Conservation (phyloP, 176 grass and related monocot genomes). For the Rhynchospora pubera region DNA sequence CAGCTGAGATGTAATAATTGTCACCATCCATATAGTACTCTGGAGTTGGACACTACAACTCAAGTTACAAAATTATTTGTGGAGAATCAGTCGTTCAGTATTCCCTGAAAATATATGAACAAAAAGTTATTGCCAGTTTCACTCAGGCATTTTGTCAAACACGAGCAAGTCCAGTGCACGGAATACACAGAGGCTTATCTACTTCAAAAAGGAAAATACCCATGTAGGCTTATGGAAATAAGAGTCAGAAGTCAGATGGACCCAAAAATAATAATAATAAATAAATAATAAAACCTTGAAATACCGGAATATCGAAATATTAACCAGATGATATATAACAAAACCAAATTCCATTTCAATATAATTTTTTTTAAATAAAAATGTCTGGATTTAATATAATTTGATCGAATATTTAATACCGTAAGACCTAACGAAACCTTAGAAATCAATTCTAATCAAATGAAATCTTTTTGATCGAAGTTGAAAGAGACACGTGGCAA, state of each 20-base stretch:
- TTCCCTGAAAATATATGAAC: neutral
- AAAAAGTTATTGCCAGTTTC: neutral
- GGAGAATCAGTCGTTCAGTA: neutral
- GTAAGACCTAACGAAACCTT: too few relatives aligned
- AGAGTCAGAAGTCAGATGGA: neutral
- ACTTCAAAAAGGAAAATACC: too few relatives aligned
- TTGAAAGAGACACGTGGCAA: neutral
- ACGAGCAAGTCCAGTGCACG: neutral
- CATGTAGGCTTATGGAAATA: too few relatives aligned
- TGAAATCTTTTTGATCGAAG: too few relatives aligned
- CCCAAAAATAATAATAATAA: too few relatives aligned
- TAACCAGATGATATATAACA: neutral
- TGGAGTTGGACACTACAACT: neutral
- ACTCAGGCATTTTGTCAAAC: neutral
- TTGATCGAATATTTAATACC: too few relatives aligned
- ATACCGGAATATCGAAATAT: neutral
- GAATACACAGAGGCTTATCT: neutral
- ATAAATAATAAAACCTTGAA: neutral
- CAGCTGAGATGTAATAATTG: neutral
- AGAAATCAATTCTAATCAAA: too few relatives aligned
- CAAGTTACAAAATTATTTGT: neutral
- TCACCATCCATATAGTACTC: neutral
- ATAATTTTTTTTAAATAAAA: too few relatives aligned
- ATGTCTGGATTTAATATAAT: too few relatives aligned
- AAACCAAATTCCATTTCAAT: neutral